phyloP scores from a whole-genome alignment of 371 early-diverging fungal species.

The Rhizopus delemar region DNA sequence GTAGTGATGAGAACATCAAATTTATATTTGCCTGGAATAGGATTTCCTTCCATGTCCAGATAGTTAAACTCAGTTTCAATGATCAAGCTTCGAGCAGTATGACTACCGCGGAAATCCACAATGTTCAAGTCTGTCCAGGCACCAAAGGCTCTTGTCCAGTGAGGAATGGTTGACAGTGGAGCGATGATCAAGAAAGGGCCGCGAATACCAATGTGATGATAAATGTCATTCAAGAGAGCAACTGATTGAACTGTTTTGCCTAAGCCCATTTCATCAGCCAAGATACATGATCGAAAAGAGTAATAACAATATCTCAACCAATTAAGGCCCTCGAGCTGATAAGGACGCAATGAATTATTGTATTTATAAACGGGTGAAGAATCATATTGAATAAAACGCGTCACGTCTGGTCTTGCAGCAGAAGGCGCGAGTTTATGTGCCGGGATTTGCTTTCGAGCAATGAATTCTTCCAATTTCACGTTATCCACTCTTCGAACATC shows the following conservation, averaged over 20 bases:
- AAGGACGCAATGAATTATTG: constrained; percentile 65
- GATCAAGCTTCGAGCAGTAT: constrained; percentile 53
- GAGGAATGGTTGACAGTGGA: constrained; percentile 71
- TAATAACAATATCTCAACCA: constrained; percentile 73
- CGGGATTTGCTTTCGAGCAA: constrained; percentile 47
- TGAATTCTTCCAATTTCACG: constrained; percentile 50
- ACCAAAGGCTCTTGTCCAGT: constrained; percentile 72
- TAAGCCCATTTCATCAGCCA: constrained; percentile 86
- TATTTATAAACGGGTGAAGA: constrained; percentile 54
- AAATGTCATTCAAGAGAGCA: constrained; percentile 65
- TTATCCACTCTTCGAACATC: constrained; percentile 57
- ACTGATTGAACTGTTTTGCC: constrained; percentile 81
- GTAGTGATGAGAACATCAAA: constrained; percentile 86
- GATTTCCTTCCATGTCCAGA: constrained; percentile 51
- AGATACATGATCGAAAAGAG: constrained; percentile 63
- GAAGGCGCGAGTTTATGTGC: constrained; percentile 43
- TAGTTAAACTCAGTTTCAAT: constrained; percentile 71
- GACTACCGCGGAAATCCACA: constrained; percentile 67
- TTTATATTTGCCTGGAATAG: constrained; percentile 56
- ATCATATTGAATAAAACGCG: constrained; percentile 59
- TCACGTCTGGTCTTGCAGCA: constrained; percentile 47
- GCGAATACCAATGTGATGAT: constrained; percentile 53
- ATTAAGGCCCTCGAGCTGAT: constrained; percentile 72
- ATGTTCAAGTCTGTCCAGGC: constrained; percentile 77
- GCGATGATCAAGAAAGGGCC: constrained; percentile 76